A percentile compares a stretch with the other conserved stretches of the same genome.
Evolutionary conservation across 2,329 filamentous ascomycete species (phyloP).

Genomic region (Teratosphaeriaceae sp.): DNA sequence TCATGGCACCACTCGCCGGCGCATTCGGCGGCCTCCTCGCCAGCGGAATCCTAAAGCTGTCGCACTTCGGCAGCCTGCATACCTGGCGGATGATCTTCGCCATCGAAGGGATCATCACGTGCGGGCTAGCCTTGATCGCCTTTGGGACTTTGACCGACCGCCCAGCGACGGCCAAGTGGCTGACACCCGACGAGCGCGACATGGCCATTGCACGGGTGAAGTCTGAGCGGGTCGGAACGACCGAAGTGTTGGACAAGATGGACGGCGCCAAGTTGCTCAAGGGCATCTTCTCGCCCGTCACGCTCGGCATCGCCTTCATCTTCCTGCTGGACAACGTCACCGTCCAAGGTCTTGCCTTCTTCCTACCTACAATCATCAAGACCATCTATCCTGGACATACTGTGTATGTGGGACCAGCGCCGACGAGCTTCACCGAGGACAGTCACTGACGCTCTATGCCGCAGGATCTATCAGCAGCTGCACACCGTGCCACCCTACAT

Average conservation of each 20-base stretch:
- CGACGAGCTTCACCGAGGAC: too few species aligned
- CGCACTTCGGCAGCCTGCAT: constrained; percentile 49
- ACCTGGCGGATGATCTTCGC: constrained; percentile 66
- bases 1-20: constrained; percentile 63
- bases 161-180: constrained; percentile 61
- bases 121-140: constrained; percentile 50
- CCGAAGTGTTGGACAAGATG: constrained; percentile 57
- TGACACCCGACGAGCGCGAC: constrained; percentile 58
- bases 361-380: constrained; percentile 61
- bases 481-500: constrained; percentile 65
- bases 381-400: constrained; percentile 57
- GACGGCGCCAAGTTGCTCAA: constrained; percentile 52
- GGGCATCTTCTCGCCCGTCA: constrained; percentile 60
- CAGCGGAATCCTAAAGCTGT: constrained; percentile 55
- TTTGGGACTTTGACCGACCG: constrained; percentile 63
- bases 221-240: constrained; percentile 58
- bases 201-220: constrained; percentile 61
- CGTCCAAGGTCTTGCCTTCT: constrained; percentile 64
- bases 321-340: constrained; percentile 64
- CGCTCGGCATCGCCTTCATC: constrained; percentile 49
- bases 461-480: constrained; percentile 60
- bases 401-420: too few species aligned
- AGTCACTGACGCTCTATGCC: too few species aligned
- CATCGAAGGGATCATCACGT: constrained; percentile 63
- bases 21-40: constrained; percentile 63